Evolutionary conservation across 306 rosid genomes (phyloP).

Genomic region (Ormosia emarginata): DNA sequence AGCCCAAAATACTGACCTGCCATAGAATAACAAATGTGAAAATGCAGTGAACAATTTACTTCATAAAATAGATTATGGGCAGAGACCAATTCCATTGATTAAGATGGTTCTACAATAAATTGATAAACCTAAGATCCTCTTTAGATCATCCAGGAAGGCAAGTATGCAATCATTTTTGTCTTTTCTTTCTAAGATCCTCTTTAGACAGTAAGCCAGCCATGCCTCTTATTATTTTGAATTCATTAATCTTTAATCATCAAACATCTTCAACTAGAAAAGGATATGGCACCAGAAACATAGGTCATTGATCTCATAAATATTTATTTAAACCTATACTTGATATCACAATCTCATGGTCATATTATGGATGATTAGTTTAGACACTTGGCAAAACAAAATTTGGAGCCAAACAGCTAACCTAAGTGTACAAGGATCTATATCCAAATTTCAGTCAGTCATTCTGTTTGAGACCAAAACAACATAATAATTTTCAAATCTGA

Average conservation of each 20-base stretch:
- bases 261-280: constrained; percentile 7
- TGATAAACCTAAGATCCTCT: neutral
- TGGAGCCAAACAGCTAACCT: neutral
- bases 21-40: constrained; percentile 23
- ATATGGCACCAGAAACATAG: neutral
- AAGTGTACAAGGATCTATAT: neutral
- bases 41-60: neutral
- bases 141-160: constrained; percentile 12
- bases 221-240: neutral
- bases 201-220: neutral
- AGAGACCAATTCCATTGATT: constrained; percentile 9
- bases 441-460: constrained; percentile 1
- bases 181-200: constrained; percentile 12
- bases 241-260: constrained; percentile 10
- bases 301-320: neutral
- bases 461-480: neutral
- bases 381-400: neutral
- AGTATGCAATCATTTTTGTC: neutral
- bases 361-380: neutral
- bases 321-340: neutral
- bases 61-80: constrained; percentile 17
- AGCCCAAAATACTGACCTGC: constrained; percentile 95
- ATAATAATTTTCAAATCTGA: neutral
- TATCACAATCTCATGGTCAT: neutral
- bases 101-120: neutral